Evolutionary conservation across 2,329 filamentous ascomycete genomes (phyloP).

Genomic region (Paecilomyces dactylethromorphus): DNA sequence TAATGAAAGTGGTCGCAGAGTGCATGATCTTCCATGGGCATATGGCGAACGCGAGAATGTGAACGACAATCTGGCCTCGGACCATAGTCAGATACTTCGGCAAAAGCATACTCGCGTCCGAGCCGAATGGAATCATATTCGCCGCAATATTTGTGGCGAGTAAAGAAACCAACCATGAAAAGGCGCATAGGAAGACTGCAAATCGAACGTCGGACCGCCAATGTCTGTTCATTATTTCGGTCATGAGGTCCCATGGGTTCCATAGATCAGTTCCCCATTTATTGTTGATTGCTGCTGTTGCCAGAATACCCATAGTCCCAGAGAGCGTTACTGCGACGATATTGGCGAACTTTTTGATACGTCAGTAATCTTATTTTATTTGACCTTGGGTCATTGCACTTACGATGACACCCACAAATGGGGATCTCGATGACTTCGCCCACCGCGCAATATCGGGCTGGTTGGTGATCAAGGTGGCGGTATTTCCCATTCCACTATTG

Average conservation of each 20-base stretch:
- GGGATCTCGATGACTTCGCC: conserved; percentile 9
- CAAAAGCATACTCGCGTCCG: conserved; percentile 36
- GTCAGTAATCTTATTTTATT: not conserved
- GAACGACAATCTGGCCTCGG: conserved; percentile 46
- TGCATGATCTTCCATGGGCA: conserved; percentile 56
- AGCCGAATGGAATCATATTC: conserved; percentile 30
- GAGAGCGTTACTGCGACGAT: conserved; percentile 37
- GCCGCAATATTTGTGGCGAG: conserved; percentile 33
- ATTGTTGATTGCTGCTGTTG: conserved; percentile 39
- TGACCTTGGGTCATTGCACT: conserved; percentile 1
- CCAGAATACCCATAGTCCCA: conserved; percentile 39
- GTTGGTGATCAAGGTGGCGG: conserved; percentile 35
- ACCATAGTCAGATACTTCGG: conserved; percentile 49
- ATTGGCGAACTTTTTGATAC: conserved; percentile 25
- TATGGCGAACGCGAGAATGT: conserved; percentile 49
- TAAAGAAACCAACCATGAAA: conserved; percentile 27
- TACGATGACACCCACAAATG: conserved; percentile 38
- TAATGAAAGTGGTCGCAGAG: conserved; percentile 48
- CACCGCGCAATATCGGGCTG: conserved; percentile 41
- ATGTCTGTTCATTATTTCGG: conserved; percentile 23
- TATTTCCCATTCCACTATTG: conserved; percentile 33
- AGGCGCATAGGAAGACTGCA: conserved; percentile 33
- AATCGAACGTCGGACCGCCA: conserved; percentile 28
- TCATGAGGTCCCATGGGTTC: conserved; percentile 27
- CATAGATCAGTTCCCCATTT: conserved; percentile 29